Evolutionary conservation across 2,329 filamentous ascomycete species (phyloP).

Genomic region (Plectosphaerella cucumerina): DNA sequence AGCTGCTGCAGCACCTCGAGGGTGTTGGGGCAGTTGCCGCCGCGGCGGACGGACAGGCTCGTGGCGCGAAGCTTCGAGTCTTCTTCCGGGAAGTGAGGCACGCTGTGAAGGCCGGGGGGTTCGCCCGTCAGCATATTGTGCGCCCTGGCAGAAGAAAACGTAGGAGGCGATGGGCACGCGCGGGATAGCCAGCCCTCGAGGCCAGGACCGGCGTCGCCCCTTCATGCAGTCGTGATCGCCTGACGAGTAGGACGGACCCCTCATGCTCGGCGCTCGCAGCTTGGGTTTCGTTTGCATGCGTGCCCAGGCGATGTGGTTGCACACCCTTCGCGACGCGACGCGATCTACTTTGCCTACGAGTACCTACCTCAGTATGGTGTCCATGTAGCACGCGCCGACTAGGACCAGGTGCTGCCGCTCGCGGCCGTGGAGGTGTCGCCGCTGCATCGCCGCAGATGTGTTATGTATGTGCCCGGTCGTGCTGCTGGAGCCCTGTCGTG

Average conservation of each 20-base stretch:
- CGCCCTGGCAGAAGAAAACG: too few species aligned
- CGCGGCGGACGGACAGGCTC: conserved; percentile 53
- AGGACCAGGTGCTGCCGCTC: conserved; percentile 47
- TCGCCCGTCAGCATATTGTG: too few species aligned
- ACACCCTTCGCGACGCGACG: background rate
- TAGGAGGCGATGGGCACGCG: too few species aligned
- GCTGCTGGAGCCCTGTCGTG: background rate
- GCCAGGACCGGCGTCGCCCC: too few species aligned
- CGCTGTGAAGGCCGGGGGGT: conserved; percentile 31
- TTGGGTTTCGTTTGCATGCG: background rate
- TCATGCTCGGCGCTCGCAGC: too few species aligned
- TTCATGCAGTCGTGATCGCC: background rate
- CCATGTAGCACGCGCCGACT: conserved; percentile 65
- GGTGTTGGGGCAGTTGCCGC: conserved; percentile 70
- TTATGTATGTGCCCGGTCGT: background rate
- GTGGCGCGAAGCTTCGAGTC: conserved; percentile 70
- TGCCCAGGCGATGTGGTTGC: too few species aligned
- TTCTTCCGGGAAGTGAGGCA: conserved; percentile 63
- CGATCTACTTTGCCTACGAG: conserved; percentile 8
- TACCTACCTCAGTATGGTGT: conserved; percentile 63
- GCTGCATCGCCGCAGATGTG: background rate
- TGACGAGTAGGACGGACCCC: too few species aligned
- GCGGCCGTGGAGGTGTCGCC: background rate
- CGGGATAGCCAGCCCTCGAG: too few species aligned
- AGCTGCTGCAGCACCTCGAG: conserved; percentile 68